These are phyloP conservation scores for Globisporangium acanthophoron DNA, from an alignment of 352 stramenopile species.

Conservation along the genomic window DNA sequence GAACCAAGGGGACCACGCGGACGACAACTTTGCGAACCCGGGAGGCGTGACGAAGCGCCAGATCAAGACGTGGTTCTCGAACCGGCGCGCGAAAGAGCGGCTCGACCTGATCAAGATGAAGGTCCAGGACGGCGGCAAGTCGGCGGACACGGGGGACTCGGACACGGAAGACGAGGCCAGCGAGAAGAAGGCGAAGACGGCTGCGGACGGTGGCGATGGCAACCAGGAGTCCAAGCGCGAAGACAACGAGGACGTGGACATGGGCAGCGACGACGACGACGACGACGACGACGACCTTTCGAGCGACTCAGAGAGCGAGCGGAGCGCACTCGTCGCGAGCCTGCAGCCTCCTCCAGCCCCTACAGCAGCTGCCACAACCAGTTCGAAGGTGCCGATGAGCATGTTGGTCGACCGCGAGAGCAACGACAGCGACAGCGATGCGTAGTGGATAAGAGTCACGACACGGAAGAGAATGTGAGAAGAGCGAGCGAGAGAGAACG, in stretches of 20 bases:
- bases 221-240: background rate
- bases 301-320: constrained; percentile 10
- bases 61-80: constrained; percentile 84
- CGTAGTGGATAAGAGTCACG: no score
- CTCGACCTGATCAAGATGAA: constrained; percentile 81
- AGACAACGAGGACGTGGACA: constrained; percentile 20
- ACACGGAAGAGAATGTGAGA: no score
- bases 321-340: background rate
- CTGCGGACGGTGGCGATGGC: background rate
- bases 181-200: constrained; percentile 1
- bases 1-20: constrained; percentile 65
- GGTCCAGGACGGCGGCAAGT: constrained; percentile 30
- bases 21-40: constrained; percentile 41
- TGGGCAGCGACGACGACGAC: constrained; percentile 30
- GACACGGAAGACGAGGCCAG: constrained; percentile 34
- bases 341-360: background rate
- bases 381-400: constrained; percentile 9
- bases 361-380: background rate
- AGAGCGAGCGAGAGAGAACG: no score
- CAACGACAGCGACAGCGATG: constrained; percentile 15
- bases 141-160: constrained; percentile 16
- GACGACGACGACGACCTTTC: constrained; percentile 15
- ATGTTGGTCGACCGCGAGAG: constrained; percentile 21
- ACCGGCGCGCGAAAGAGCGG: constrained; percentile 74
- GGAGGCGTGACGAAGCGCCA: constrained; percentile 67